A percentile compares a stretch with the other conserved stretches of the same genome.
phyloP scores from a whole-genome alignment of 106 monocot species.

The Phalaenopsis aphrodite region DNA sequence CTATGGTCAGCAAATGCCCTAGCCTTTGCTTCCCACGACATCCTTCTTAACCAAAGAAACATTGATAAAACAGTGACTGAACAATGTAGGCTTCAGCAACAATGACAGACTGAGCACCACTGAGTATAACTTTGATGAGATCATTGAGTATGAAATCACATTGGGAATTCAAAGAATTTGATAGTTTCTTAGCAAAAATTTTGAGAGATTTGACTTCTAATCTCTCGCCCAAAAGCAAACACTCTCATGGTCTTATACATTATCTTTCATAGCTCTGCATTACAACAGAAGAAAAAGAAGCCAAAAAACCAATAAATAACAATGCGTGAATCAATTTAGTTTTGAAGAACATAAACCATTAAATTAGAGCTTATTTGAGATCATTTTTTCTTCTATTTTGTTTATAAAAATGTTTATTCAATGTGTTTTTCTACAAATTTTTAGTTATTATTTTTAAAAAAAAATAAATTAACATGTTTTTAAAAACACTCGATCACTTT shows the following conservation, averaged over 20 bases:
- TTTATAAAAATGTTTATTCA: too few species aligned
- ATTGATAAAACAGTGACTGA: conserved; percentile 56
- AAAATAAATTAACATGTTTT: too few species aligned
- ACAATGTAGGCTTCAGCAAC: conserved; percentile 53
- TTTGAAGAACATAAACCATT: neutral
- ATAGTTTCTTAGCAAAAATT: conserved; percentile 19
- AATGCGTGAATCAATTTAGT: neutral
- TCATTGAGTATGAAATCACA: conserved; percentile 34
- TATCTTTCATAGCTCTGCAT: conserved; percentile 63
- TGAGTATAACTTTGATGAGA: conserved; percentile 42
- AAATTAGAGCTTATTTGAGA: neutral
- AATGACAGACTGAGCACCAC: conserved; percentile 35
- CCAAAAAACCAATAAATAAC: neutral
- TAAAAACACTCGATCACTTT: too few species aligned
- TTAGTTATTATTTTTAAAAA: too few species aligned
- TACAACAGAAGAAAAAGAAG: conserved; percentile 6
- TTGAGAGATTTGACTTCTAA: conserved; percentile 25
- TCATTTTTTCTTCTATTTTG: too few species aligned
- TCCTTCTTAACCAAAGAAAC: conserved; percentile 59
- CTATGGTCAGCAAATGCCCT: conserved; percentile 30
- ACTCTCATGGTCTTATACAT: conserved; percentile 89
- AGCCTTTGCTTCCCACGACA: conserved; percentile 56
- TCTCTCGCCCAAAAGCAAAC: conserved; percentile 60
- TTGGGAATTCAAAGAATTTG: conserved; percentile 27
- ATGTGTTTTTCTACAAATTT: too few species aligned